A percentile compares a stretch with the other conserved stretches of the same genome.
Evolutionary conservation across 2,329 filamentous ascomycete species (phyloP).

Genomic region (Alternaria angustiovoidea): DNA sequence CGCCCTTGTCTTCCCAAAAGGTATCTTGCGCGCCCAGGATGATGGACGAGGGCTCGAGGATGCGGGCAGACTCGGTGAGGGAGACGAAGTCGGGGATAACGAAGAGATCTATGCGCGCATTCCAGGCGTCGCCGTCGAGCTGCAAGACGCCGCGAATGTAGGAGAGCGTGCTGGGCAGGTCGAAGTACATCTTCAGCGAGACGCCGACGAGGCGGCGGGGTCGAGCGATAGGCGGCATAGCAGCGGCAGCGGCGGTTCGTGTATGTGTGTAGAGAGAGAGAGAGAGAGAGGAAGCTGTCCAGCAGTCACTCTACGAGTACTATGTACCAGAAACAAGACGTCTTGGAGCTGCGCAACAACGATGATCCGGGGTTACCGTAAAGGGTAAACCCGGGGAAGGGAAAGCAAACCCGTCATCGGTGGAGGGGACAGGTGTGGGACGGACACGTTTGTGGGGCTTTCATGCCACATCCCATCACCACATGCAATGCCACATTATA

Average conservation of each 20-base stretch:
- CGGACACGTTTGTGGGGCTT: slow-evolving; percentile 12
- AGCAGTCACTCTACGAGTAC: background rate
- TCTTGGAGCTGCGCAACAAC: slow-evolving; percentile 4
- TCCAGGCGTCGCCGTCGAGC: slow-evolving; percentile 62
- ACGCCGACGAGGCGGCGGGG: slow-evolving; percentile 74
- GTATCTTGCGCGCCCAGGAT: slow-evolving; percentile 79
- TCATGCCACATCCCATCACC: slow-evolving; percentile 4
- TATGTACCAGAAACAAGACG: background rate
- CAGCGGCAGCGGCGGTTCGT: background rate
- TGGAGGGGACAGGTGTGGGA: slow-evolving; percentile 9
- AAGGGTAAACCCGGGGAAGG: slow-evolving; percentile 8
- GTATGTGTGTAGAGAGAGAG: background rate
- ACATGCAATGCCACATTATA: slow-evolving; percentile 12
- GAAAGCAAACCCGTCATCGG: background rate
- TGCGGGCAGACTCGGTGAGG: slow-evolving; percentile 62
- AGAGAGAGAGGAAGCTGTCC: background rate
- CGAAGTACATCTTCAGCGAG: slow-evolving; percentile 83
- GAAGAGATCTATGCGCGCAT: slow-evolving; percentile 71
- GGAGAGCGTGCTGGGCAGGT: slow-evolving; percentile 66
- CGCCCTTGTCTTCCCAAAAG: slow-evolving; percentile 72
- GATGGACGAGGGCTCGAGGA: slow-evolving; percentile 62
- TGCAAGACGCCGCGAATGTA: slow-evolving; percentile 55
- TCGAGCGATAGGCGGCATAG: slow-evolving; percentile 43
- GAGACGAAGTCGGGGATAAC: slow-evolving; percentile 81
- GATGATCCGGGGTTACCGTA: slow-evolving; percentile 11